These are phyloP conservation scores for Collybia sp. DNA, from an alignment of 768 basidiomycete species.

Conservation along the genomic window DNA sequence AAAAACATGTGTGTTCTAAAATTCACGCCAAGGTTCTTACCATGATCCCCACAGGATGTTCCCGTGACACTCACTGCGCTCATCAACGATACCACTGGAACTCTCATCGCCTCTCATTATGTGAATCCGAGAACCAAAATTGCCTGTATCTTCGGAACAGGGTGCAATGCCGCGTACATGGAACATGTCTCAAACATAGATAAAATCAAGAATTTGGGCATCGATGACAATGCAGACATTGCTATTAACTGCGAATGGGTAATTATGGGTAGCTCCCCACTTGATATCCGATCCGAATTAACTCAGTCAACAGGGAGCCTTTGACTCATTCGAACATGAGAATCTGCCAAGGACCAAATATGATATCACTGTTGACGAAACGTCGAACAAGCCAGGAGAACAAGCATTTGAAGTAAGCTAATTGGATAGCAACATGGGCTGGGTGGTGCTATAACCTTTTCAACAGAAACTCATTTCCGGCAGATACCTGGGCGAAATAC, in stretches of 20 bases:
- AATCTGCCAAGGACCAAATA: constrained; percentile 95
- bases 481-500: constrained; percentile 92
- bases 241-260: constrained; percentile 98
- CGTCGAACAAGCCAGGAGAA: constrained; percentile 94
- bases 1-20: constrained; percentile 60
- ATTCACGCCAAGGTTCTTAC: constrained; percentile 1
- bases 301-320: constrained; percentile 69
- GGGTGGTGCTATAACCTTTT: not conserved
- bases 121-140: constrained; percentile 89
- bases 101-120: constrained; percentile 94
- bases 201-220: constrained; percentile 75
- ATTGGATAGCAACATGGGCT: not conserved
- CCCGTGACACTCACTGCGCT: constrained; percentile 80
- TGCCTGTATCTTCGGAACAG: constrained; percentile 96
- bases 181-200: constrained; percentile 81
- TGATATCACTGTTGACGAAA: constrained; percentile 86
- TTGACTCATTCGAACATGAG: constrained; percentile 94
- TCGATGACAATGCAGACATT: constrained; percentile 67
- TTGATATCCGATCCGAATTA: not conserved
- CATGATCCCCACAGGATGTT: constrained; percentile 50
- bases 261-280: constrained; percentile 11
- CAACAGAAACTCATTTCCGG: constrained; percentile 90
- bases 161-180: constrained; percentile 98
- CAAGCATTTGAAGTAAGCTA: constrained; percentile 80
- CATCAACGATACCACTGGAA: constrained; percentile 98